These are phyloP conservation scores for Coccomyxa sp. DNA, from an alignment of 139 green algal genomes.

Conservation along the genomic window DNA sequence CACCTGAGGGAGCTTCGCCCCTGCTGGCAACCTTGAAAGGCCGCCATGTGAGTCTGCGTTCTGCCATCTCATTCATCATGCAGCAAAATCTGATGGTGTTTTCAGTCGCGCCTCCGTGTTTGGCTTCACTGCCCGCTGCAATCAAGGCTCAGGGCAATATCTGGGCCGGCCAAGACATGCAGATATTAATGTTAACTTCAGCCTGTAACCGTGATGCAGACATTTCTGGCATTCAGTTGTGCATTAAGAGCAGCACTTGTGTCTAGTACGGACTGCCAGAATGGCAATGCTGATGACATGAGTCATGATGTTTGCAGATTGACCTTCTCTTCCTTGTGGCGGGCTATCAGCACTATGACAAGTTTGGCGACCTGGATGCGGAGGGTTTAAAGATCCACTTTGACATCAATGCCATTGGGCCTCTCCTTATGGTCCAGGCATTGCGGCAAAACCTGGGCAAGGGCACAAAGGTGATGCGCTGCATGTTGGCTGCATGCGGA, in stretches of 20 bases:
- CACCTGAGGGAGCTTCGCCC: not conserved
- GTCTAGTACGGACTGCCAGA: not conserved
- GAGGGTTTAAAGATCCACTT: constrained; percentile 29
- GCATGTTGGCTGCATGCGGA: too few species aligned
- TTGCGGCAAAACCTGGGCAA: constrained; percentile 17
- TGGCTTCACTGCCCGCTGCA: too few species aligned
- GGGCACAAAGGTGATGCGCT: constrained; percentile 37
- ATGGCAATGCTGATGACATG: not conserved
- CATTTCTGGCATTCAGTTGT: not conserved
- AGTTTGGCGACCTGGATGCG: constrained; percentile 20
- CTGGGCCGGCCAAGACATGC: too few species aligned
- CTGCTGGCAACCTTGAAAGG: not conserved
- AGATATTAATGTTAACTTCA: too few species aligned
- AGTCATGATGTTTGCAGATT: constrained; percentile 8
- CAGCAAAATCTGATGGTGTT: not conserved
- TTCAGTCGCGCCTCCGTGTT: not conserved
- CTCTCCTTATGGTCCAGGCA: constrained; percentile 31
- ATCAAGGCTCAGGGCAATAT: too few species aligned
- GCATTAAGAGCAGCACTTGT: too few species aligned
- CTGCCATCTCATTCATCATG: not conserved
- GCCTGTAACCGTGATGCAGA: too few species aligned
- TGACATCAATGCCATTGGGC: constrained; percentile 55
- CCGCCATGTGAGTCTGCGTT: not conserved
- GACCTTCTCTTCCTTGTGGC: constrained; percentile 46
- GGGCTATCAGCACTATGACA: constrained; percentile 36